A percentile compares a stretch with the other conserved stretches of the same genome.
phyloP scores from a whole-genome alignment of 2,329 filamentous ascomycete genomes.

The Pestalotiopsis sp. region DNA sequence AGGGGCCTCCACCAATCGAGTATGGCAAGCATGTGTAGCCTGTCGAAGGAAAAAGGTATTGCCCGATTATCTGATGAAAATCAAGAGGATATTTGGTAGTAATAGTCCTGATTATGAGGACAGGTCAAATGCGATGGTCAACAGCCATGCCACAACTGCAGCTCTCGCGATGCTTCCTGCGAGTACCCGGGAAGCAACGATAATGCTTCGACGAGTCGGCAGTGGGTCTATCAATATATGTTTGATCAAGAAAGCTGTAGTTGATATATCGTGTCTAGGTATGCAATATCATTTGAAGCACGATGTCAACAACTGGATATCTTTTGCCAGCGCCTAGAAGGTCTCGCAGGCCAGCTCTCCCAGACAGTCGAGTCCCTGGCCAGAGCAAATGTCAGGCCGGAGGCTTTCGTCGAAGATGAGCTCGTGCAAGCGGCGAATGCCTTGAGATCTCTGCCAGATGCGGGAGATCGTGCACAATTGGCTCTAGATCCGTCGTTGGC shows the following conservation, averaged over 20 bases:
- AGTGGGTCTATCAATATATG: neutral
- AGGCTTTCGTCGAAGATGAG: neutral
- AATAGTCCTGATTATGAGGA: neutral
- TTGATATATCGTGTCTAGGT: neutral
- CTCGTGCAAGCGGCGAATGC: constrained; percentile 1
- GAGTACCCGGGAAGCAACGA: constrained; percentile 12
- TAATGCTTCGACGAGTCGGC: constrained; percentile 10
- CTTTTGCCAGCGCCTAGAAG: constrained; percentile 9
- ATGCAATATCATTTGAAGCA: constrained; percentile 6
- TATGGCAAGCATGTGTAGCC: constrained; percentile 9
- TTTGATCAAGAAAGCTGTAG: neutral
- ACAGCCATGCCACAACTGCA: constrained; percentile 12
- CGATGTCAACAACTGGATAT: constrained; percentile 4
- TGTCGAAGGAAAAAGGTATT: constrained; percentile 7
- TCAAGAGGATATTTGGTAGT: neutral
- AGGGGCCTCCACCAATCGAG: neutral
- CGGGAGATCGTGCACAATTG: neutral
- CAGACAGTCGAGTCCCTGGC: constrained; percentile 3
- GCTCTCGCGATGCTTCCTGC: constrained; percentile 3
- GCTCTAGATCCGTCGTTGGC: neutral
- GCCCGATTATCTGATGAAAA: too few relatives aligned
- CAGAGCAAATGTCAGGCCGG: neutral
- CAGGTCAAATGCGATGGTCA: constrained; percentile 9
- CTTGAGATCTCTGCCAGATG: neutral
- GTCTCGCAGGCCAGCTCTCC: constrained; percentile 7